Evolutionary conservation across 2,329 filamentous ascomycete genomes (phyloP), one percentile per base, ranked within the genome.

Genomic region (Penicillium vulpinum): DNA sequence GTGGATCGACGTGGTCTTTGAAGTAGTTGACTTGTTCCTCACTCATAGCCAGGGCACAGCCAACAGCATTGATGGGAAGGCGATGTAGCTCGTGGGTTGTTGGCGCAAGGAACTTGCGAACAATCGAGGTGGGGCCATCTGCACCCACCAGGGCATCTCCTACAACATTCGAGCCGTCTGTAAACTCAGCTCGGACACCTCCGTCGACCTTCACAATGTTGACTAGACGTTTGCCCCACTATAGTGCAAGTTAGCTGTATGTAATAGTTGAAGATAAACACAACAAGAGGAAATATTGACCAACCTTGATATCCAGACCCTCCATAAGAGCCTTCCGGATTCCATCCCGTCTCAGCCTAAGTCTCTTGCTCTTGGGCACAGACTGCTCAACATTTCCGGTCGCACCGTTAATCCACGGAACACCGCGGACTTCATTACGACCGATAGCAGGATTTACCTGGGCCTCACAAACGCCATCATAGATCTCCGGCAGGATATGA

Each of bases 401-500:
- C 2, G 40, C 40, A 15, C 40, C 40, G 24, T 43, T 43, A 15
- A 43, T 43, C 40, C 40, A 43, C 5, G 40, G 40, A 5, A 43
- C 40, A 5, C 40, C 40, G 40, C 40, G 40, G 22, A 43, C 22
- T 28, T 43, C 22, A 43, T 43, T 22, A 10, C 40, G 40, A 6
- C 40, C 40, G 40, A 43, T n/a, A 28, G 40, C 40, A n/a, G 40
- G 40, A 28, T 43, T 43, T 4, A 43, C 40, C 22, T 43, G 40
- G 1, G 40, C 40, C 4, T 43, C 22, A 15, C 40, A 43, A 5
- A 43, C 40, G 10, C 40, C 22, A 22, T 43, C 40, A 43, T 43
- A 54, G 9, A 47, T 48, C n/a, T 54, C 51, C 9, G 51, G 41
- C 8, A 26, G 35, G 24, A 54, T 36, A 24, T 39, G 36, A 13